Percentiles rank a stretch among this genome's conserved stretches.
These are phyloP conservation scores for Curvularia eragrostidis DNA, from an alignment of 2,329 filamentous ascomycete species.

Conservation along the genomic window DNA sequence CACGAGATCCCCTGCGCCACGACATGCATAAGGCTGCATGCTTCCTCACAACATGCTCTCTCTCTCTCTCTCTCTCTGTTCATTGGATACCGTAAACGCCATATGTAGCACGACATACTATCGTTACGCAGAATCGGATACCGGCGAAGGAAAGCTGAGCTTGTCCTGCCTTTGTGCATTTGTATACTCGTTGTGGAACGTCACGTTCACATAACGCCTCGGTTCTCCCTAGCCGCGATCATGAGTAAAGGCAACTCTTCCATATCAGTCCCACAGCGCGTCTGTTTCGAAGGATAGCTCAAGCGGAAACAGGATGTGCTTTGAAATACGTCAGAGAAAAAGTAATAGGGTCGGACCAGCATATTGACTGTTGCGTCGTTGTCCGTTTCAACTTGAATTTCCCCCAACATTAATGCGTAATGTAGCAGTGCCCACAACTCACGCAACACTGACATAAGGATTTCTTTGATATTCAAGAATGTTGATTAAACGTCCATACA, in stretches of 20 bases:
- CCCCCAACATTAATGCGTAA: background rate
- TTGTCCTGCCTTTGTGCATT: background rate
- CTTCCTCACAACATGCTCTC: background rate
- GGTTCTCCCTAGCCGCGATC: background rate
- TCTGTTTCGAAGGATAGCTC: background rate
- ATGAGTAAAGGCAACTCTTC: background rate
- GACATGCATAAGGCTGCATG: background rate
- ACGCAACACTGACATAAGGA: background rate
- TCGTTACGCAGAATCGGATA: background rate
- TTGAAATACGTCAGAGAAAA: background rate
- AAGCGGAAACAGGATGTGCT: background rate
- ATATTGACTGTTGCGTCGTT: background rate
- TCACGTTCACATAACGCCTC: background rate
- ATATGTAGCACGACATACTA: background rate
- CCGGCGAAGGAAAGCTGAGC: background rate
- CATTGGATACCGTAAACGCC: background rate
- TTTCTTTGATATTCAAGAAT: background rate
- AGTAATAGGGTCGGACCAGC: too few relatives aligned
- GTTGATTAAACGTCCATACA: background rate
- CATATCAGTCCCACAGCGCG: background rate
- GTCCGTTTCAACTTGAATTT: conserved; percentile 3
- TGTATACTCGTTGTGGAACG: background rate
- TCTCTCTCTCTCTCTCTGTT: background rate
- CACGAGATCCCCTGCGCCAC: background rate
- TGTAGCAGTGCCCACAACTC: background rate